phyloP scores from a whole-genome alignment of 495 filamentous ascomycete species.

The Trichocladium antarcticum region DNA sequence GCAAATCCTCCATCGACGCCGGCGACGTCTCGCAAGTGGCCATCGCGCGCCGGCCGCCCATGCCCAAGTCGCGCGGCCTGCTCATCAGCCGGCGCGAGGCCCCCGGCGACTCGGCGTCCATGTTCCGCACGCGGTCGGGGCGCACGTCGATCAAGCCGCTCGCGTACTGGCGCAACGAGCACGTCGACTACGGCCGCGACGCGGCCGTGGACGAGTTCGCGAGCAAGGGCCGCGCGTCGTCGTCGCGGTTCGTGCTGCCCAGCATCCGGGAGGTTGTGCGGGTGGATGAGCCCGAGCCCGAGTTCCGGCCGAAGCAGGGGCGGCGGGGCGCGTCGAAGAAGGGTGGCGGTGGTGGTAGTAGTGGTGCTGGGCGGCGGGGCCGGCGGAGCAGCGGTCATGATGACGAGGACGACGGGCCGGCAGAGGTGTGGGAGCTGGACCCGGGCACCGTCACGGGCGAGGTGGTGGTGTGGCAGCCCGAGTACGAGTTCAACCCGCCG shows the following conservation, averaged over 20 bases:
- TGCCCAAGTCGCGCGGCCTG: constrained; percentile 50
- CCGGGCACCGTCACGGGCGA: constrained; percentile 38
- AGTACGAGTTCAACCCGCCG: constrained; percentile 32
- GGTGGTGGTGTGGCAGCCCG: constrained; percentile 36
- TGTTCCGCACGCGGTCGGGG: constrained; percentile 43
- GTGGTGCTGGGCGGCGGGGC: not conserved
- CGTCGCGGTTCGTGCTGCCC: constrained; percentile 43
- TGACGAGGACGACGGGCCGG: constrained; percentile 38
- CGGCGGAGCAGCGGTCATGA: constrained; percentile 17
- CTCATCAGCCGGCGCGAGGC: constrained; percentile 62
- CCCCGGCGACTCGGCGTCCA: constrained; percentile 37
- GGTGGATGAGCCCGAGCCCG: constrained; percentile 46
- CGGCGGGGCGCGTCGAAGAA: not conserved
- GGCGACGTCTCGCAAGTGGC: constrained; percentile 30
- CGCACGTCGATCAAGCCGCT: constrained; percentile 57
- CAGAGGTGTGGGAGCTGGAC: constrained; percentile 41
- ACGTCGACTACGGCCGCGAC: constrained; percentile 53
- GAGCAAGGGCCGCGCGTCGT: constrained; percentile 8
- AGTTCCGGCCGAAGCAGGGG: not conserved
- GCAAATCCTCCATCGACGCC: constrained; percentile 29
- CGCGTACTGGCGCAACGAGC: constrained; percentile 80
- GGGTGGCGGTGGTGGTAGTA: constrained; percentile 2
- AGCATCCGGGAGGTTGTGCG: constrained; percentile 66
- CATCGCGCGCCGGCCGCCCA: constrained; percentile 39
- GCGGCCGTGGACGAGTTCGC: constrained; percentile 32